Base-by-base conservation (phyloP, 371 early-diverging fungal species). In the Zychaea mexicana region DNA sequence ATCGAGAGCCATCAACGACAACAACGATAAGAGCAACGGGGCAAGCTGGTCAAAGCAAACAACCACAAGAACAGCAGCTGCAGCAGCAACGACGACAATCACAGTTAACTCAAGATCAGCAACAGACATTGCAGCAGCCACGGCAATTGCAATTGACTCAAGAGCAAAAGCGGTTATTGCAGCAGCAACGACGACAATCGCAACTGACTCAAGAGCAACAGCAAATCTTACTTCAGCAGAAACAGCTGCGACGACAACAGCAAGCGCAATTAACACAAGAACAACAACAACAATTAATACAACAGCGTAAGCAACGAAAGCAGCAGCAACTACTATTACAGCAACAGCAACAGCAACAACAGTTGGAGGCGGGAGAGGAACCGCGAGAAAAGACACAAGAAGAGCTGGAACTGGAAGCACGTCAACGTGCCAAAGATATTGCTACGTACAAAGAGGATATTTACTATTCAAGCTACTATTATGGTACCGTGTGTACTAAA, bases 391-490 rank as follows among this genome's bases (percentile, higher is more conserved):
- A 60, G 30, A 60, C 61, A 60, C n/a, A 28, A 21, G 65, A 64
- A 58, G 59, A 64, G 5, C 19, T 52, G 26, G 59, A 49, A 15
- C 38, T 17, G 52, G 59, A 58, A 53, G 39, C 17, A 15, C 38
- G 49, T 42, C 65, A 64, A 52, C 47, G 42, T 27, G 52, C 49
- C 24, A 57, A 58, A 17, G 65, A 64, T 59, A 58, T 64, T 39
- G 39, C 26, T 26, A 45, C 57, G 13, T 38, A 64, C 52, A 33
- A 38, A 3, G 22, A 38, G 3, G 52, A 46, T 13, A 64, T 64
- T 21, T 8, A 26, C 9, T 64, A 55, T 52, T 64, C 65, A 26
- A 52, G 26, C 3, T 52, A 49, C 27, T 64, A 64, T 49, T 45
- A 47, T 42, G 65, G 65, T 64, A 58, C 27, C 21, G 24, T 53